Evolutionary conservation across 331 rosid species (phyloP), one percentile per base, ranked within the genome.

Genomic region (Pyracantha coccinea): DNA sequence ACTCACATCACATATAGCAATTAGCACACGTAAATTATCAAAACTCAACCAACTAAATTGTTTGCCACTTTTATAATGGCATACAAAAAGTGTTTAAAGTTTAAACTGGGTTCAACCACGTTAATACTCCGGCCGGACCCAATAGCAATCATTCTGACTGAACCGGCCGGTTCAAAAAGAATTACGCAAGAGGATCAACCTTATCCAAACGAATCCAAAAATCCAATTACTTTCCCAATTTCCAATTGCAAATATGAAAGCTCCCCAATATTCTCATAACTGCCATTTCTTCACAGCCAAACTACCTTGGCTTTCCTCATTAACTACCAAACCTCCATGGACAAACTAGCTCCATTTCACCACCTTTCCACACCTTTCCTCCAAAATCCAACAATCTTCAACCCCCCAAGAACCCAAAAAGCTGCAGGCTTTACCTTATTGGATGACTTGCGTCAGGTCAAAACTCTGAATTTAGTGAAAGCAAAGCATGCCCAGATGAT

Each of bases 401-500:
- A 66, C 60, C 82, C 78, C 58, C 85, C 77, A 75, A 58, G 28
- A 23, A 58, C 28, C 63, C 63, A 58, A 41, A 11, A 41, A 12
- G 50, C 50, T 12, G 16, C 81, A 3, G 29, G 29, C 52, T 55
- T 73, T 62, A 68, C 80, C 44, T 52, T 78, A 75, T 68, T 79
- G 69, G 77, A 77, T 60, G 76, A 67, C 44, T 47, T 81, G 64
- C 68, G 75, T 66, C 78, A 81, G 74, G 25, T 70, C 58, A 84
- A 60, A 76, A 82, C 83, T 77, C 71, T 87, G 85, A 78, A 55
- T 75, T 91, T 83, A 53, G 85, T 85, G 17, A 82, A 79, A 55
- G 86, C 52, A 66, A 3, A 78, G 59, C 96, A 85, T 85, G 87
- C 93, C 82, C 89, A 77, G 77, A 77, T 81, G 74, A 31, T 87